Evolutionary conservation across 2,329 filamentous ascomycete genomes (phyloP), one percentile per base, ranked within the genome.

Genomic region (Neopestalotiopsis rosae): DNA sequence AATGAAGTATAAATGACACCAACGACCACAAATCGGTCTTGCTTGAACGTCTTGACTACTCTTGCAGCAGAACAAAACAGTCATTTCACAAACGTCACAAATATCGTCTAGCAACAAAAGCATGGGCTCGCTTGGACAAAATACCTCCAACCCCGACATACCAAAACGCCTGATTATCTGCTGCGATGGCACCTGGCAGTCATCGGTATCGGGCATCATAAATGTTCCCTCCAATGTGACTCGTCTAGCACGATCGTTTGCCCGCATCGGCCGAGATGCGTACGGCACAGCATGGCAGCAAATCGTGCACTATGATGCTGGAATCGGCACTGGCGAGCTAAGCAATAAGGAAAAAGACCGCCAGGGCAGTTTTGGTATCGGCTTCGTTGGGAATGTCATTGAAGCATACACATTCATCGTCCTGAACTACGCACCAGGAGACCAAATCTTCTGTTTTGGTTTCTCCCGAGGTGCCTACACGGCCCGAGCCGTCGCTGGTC

Each of bases 381-480:
- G 69, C 57, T 68, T 71, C 24, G 45, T 69, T 20, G 69, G 66
- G 10, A 72, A 74, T 24, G 67, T 75, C 32, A 67, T 72, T 13
- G 77, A 81, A 64, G 76, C 78, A 7, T 82, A 82, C 74, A 79
- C 80, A 69, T 82, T 81, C 61, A 69, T 81, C 20, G 79, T 77
- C 69, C 73, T 77, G 70, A 82, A 82, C 72, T 81, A 81, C 68
- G 72, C 74, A 6, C 77, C 78, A 34, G 79, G 77, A 24, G 80
- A 82, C 68, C 71, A 75, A 59, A 79, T 82, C 32, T 74, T 81
- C 45, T 75, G 81, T 42, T 74, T 81, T 9, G 81, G 81, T 6
- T 83, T 82, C 71, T 82, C 80, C 2, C 73, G 81, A 2, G 81
- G 81, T 3, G 80, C 81, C 5, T 83, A 81, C 70, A 82, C 81